A percentile compares a stretch with the other conserved stretches of the same genome.
phyloP scores from a whole-genome alignment of 2,329 filamentous ascomycete species.

The Fusarium mexicanum region DNA sequence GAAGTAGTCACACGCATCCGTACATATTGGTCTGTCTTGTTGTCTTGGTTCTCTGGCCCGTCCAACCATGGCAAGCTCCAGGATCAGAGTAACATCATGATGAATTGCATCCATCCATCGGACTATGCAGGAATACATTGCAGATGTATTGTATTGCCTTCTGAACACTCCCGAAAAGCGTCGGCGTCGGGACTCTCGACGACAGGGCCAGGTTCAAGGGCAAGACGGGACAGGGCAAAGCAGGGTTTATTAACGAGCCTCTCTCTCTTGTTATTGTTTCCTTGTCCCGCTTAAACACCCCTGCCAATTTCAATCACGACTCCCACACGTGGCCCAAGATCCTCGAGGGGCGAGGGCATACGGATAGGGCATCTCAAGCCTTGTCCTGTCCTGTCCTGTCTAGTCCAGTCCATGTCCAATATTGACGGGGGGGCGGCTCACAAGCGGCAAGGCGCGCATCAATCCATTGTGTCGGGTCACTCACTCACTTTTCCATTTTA shows the following conservation, averaged over 20 bases:
- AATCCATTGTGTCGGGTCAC: conserved; percentile 45
- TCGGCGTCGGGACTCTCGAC: conserved; percentile 4
- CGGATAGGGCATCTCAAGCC: conserved; percentile 26
- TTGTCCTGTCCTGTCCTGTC: not conserved
- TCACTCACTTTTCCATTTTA: conserved; percentile 2
- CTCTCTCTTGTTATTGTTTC: conserved; percentile 1
- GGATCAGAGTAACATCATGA: conserved; percentile 32
- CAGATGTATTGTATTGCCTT: not conserved
- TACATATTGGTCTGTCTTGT: conserved; percentile 29
- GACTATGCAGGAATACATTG: not conserved
- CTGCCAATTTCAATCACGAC: conserved; percentile 19
- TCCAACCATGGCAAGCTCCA: conserved; percentile 26
- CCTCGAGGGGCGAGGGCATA: conserved; percentile 17
- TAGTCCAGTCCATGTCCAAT: not conserved
- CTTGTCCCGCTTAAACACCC: not conserved
- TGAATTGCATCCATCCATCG: not conserved
- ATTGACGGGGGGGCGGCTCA: conserved; percentile 28
- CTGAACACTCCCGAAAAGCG: conserved; percentile 16
- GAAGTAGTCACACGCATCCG: conserved; percentile 40
- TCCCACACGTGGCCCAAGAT: conserved; percentile 40
- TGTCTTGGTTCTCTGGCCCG: conserved; percentile 1
- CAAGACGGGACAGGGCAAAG: not conserved
- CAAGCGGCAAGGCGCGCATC: conserved; percentile 44
- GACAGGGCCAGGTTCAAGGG: not conserved
- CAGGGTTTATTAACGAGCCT: conserved; percentile 3